A percentile compares a stretch with the other conserved stretches of the same genome.
Conservation (phyloP, 441 rosid species). For the Breynia disticha region DNA sequence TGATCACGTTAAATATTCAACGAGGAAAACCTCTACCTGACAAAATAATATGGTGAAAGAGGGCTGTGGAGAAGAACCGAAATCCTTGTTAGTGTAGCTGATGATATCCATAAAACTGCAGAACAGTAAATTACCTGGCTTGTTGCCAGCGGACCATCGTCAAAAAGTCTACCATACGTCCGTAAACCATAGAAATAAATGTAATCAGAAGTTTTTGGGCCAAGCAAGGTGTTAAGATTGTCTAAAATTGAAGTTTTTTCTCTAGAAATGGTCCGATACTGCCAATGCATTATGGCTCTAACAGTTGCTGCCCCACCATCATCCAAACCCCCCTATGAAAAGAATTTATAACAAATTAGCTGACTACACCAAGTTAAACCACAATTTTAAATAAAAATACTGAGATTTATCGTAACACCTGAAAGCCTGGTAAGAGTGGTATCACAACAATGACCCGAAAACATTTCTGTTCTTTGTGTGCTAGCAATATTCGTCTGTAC, state of each 20-base stretch:
- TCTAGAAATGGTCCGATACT: conserved; percentile 86
- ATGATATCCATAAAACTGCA: not conserved
- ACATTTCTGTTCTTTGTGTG: conserved; percentile 67
- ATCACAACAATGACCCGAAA: conserved; percentile 84
- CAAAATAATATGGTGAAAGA: no score
- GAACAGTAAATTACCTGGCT: conserved; percentile 54
- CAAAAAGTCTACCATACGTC: conserved; percentile 69
- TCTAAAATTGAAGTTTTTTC: conserved; percentile 78
- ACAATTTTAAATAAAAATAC: not conserved
- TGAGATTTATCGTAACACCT: conserved; percentile 37
- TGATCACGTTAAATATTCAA: not conserved
- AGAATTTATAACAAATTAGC: not conserved
- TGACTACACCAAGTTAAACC: not conserved
- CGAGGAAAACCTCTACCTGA: not conserved
- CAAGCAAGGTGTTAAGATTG: conserved; percentile 56
- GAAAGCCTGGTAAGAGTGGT: conserved; percentile 96
- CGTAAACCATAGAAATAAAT: conserved; percentile 94
- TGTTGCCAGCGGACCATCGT: conserved; percentile 76
- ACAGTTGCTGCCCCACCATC: conserved; percentile 97
- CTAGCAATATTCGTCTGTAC: conserved; percentile 71
- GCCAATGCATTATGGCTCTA: conserved; percentile 99
- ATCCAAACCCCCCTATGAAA: conserved; percentile 83
- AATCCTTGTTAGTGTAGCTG: not conserved
- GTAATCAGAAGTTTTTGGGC: conserved; percentile 62
- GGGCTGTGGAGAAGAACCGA: not conserved